Evolutionary conservation across 2,329 filamentous ascomycete species (phyloP).

Genomic region (Alternaria incomplexa): DNA sequence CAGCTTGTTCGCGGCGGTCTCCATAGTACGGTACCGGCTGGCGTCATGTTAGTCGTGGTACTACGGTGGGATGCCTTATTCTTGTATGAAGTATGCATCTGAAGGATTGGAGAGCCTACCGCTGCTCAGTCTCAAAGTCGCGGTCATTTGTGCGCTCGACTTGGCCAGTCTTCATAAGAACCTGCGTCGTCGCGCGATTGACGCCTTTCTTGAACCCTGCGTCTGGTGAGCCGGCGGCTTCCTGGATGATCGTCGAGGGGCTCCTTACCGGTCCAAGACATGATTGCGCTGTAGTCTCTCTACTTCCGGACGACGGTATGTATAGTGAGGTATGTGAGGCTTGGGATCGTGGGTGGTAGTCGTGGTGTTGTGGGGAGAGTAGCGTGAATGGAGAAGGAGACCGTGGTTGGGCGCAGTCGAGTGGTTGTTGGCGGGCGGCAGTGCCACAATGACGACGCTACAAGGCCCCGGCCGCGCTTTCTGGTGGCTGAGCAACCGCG

Average conservation of each 20-base stretch:
- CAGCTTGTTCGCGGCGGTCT: constrained; percentile 86
- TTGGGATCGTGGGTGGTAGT: neutral
- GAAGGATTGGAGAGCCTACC: constrained; percentile 56
- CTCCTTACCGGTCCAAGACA: constrained; percentile 65
- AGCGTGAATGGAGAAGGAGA: constrained; percentile 9
- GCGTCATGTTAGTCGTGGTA: constrained; percentile 3
- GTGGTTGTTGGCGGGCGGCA: constrained; percentile 21
- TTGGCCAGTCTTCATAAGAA: constrained; percentile 99
- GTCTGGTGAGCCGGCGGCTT: constrained; percentile 27
- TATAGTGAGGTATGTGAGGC: neutral
- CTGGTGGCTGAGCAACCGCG: constrained; percentile 19
- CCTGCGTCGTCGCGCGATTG: constrained; percentile 97
- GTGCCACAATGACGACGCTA: constrained; percentile 40
- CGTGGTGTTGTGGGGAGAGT: constrained; percentile 3
- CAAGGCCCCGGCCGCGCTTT: constrained; percentile 15
- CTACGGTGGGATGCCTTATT: neutral
- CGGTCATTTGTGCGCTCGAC: constrained; percentile 98
- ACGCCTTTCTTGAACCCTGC: constrained; percentile 93
- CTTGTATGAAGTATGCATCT: neutral
- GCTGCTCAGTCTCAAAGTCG: constrained; percentile 97
- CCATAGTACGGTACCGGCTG: constrained; percentile 96
- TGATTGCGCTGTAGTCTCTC: constrained; percentile 29
- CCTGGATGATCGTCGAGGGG: constrained; percentile 10
- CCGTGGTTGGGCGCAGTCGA: constrained; percentile 15
- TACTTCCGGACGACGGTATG: neutral